Percentiles rank a stretch among this genome's conserved stretches.
Conservation (phyloP, 306 rosid genomes). For the Vicia sativa region DNA sequence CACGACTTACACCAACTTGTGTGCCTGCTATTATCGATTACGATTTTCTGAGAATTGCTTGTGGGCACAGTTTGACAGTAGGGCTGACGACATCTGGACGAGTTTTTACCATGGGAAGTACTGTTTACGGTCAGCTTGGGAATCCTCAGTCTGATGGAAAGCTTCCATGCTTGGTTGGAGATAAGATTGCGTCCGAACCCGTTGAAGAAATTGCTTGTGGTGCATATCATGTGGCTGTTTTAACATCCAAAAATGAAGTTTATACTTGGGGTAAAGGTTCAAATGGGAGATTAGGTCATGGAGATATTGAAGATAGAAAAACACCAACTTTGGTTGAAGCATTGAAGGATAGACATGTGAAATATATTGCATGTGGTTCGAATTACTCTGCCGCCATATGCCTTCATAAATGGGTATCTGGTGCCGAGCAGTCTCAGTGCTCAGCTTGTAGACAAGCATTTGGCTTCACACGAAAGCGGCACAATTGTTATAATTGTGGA, state of each 20-base stretch:
- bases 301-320: slow-evolving; percentile 94
- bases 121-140: slow-evolving; percentile 99
- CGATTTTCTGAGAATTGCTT: slow-evolving; percentile 87
- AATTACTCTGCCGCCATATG: slow-evolving; percentile 92
- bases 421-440: slow-evolving; percentile 97
- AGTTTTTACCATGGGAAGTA: slow-evolving; percentile 91
- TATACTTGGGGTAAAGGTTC: slow-evolving; percentile 99
- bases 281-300: slow-evolving; percentile 98
- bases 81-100: slow-evolving; percentile 87
- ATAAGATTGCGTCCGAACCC: slow-evolving; percentile 68
- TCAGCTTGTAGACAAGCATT: slow-evolving; percentile 97
- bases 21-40: slow-evolving; percentile 86
- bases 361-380: slow-evolving; percentile 86
- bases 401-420: slow-evolving; percentile 98
- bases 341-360: slow-evolving; percentile 89
- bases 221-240: slow-evolving; percentile 90
- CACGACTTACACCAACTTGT: slow-evolving; percentile 86
- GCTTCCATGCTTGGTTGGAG: slow-evolving; percentile 82
- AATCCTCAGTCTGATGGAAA: slow-evolving; percentile 88
- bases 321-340: slow-evolving; percentile 85
- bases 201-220: slow-evolving; percentile 93
- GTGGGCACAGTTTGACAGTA: slow-evolving; percentile 92
- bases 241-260: slow-evolving; percentile 93
- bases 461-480: slow-evolving; percentile 96
- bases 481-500: slow-evolving; percentile 98